phyloP scores from a whole-genome alignment of 73 alveolate genomes.

The Symbiodinium natans region DNA sequence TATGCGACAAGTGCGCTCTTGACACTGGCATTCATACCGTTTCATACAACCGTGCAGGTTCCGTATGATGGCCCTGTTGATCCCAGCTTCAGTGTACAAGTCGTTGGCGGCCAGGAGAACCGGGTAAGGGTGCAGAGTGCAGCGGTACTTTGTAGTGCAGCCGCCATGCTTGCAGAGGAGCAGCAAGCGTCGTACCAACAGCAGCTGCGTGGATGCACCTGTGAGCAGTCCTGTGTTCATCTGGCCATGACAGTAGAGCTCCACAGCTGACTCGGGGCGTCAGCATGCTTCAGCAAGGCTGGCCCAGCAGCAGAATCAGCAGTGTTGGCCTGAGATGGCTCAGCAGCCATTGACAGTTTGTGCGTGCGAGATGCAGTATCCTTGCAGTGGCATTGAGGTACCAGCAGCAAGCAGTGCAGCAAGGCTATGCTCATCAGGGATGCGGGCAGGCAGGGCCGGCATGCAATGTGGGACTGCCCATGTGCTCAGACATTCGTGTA shows the following conservation, averaged over 20 bases:
- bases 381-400: background rate
- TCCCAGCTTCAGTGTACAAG: background rate
- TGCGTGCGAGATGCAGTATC: background rate
- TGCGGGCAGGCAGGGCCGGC: background rate
- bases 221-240: too few relatives aligned
- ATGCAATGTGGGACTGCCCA: too few relatives aligned
- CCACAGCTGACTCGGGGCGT: background rate
- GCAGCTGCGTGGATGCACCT: background rate
- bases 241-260: background rate
- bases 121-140: too few relatives aligned
- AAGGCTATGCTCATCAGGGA: background rate
- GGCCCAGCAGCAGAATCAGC: slow-evolving; percentile 4
- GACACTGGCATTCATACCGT: background rate
- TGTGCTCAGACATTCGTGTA: too few relatives aligned
- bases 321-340: background rate
- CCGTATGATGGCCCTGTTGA: slow-evolving; percentile 2
- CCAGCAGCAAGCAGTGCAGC: background rate
- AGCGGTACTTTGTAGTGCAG: too few relatives aligned
- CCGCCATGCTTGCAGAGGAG: background rate
- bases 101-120: background rate
- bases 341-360: background rate
- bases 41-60: background rate
- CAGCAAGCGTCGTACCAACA: slow-evolving; percentile 15
- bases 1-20: too few relatives aligned
- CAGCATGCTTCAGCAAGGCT: background rate